Conservation (phyloP, 148 eudicot genomes). For the Cornus suecica region DNA sequence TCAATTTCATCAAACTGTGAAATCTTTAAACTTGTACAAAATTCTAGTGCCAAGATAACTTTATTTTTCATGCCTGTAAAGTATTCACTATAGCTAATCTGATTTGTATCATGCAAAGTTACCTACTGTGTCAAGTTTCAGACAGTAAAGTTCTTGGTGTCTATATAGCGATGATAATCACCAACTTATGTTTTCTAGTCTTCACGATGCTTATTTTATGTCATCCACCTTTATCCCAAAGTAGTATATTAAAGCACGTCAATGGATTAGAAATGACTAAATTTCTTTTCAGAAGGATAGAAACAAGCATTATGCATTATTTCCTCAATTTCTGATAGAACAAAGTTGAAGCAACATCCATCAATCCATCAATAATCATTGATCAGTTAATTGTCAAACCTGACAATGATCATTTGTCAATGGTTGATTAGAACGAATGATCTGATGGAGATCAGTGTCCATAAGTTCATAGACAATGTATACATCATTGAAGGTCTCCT, state of each 20-base stretch:
- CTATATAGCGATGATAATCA: neutral
- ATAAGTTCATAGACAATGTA: conserved; percentile 74
- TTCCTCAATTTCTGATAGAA: neutral
- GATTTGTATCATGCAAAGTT: neutral
- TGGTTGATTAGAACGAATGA: conserved; percentile 62
- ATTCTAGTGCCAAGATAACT: too few relatives aligned
- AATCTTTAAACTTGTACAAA: too few relatives aligned
- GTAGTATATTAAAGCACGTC: neutral
- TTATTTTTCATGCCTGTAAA: too few relatives aligned
- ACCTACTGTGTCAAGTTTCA: neutral
- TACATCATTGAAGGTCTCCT: conserved; percentile 60
- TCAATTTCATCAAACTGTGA: too few relatives aligned
- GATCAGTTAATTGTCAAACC: conserved; percentile 27
- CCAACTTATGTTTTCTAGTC: neutral
- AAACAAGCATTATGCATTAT: too few relatives aligned
- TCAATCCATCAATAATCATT: too few relatives aligned
- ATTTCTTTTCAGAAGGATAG: neutral
- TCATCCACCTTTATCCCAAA: neutral
- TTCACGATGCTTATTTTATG: neutral
- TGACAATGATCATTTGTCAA: conserved; percentile 62
- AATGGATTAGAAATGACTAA: neutral
- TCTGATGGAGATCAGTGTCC: conserved; percentile 85
- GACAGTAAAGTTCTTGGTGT: neutral
- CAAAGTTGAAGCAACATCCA: neutral
- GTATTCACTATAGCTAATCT: too few relatives aligned